These are phyloP conservation scores for Adiantum capillusveneris DNA, from an alignment of 75 land plant species.

Conservation along the genomic window DNA sequence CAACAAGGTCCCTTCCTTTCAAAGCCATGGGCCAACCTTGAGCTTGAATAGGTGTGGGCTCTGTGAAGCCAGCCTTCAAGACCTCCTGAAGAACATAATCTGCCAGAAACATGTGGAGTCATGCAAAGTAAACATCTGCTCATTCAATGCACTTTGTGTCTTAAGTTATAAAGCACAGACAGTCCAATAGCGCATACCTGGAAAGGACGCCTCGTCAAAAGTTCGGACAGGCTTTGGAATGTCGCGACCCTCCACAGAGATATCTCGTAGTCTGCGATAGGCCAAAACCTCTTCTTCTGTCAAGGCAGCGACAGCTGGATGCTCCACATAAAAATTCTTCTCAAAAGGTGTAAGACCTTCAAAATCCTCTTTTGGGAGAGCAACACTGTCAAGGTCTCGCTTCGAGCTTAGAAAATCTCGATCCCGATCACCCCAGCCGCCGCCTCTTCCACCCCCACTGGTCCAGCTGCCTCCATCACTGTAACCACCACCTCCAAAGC, in stretches of 20 bases:
- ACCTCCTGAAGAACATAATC: conserved; percentile 94
- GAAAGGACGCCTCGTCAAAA: conserved; percentile 79
- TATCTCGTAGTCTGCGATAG: conserved; percentile 62
- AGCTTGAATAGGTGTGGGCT: conserved; percentile 96
- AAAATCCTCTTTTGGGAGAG: conserved; percentile 65
- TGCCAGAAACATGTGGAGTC: too few species aligned
- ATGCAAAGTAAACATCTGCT: too few species aligned
- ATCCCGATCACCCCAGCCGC: conserved; percentile 16
- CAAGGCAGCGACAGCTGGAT: conserved; percentile 69
- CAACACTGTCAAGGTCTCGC: conserved; percentile 28
- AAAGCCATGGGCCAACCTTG: conserved; percentile 99
- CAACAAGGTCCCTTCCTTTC: conserved; percentile 91
- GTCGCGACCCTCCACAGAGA: conserved; percentile 81
- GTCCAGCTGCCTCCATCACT: conserved; percentile 27
- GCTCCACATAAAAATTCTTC: conserved; percentile 91
- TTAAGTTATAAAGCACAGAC: too few species aligned
- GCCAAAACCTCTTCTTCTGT: conserved; percentile 72
- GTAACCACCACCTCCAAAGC: conserved; percentile 16
- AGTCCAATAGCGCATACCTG: too few species aligned
- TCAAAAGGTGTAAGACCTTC: conserved; percentile 85
- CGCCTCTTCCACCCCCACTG: conserved; percentile 39
- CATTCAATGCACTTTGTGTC: too few species aligned
- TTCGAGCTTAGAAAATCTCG: conserved; percentile 29
- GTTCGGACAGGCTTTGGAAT: conserved; percentile 86
- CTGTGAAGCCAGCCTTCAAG: conserved; percentile 80